phyloP scores from a whole-genome alignment of 257 asterid genomes.

The Fraxinus anomala region DNA sequence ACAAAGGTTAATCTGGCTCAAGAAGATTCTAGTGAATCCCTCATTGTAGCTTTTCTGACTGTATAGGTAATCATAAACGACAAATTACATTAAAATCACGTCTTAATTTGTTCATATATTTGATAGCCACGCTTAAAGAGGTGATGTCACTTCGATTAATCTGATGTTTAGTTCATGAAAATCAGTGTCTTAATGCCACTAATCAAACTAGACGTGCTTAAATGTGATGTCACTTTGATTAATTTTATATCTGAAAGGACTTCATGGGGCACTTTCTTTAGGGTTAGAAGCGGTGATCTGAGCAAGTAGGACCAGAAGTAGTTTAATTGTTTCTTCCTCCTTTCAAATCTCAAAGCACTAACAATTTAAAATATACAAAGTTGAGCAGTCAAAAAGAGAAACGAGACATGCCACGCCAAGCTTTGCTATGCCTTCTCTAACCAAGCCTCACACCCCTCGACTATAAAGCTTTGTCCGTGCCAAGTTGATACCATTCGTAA shows the following conservation, averaged over 20 bases:
- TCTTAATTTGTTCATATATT: neutral
- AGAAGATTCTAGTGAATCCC: neutral
- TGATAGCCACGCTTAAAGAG: neutral
- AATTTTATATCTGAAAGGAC: neutral
- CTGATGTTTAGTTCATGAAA: neutral
- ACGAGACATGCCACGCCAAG: too few species aligned
- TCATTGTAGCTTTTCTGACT: neutral
- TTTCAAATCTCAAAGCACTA: neutral
- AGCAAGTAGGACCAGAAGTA: constrained; percentile 21
- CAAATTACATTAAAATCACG: neutral
- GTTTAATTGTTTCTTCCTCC: neutral
- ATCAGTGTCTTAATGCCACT: neutral
- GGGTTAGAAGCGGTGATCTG: constrained; percentile 22
- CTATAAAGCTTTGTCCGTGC: too few species aligned
- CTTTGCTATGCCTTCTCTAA: too few species aligned
- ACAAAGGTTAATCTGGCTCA: neutral
- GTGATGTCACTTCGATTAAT: neutral
- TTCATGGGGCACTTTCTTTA: constrained; percentile 3
- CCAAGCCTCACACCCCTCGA: too few species aligned
- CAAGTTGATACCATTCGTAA: too few species aligned
- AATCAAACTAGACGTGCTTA: neutral
- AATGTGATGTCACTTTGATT: neutral
- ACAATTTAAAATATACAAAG: neutral
- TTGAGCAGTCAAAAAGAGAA: neutral
- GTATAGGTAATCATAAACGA: neutral